These are phyloP conservation scores for Aspergillus ochraceoroseus DNA, from an alignment of 2,329 filamentous ascomycete species.

Conservation along the genomic window DNA sequence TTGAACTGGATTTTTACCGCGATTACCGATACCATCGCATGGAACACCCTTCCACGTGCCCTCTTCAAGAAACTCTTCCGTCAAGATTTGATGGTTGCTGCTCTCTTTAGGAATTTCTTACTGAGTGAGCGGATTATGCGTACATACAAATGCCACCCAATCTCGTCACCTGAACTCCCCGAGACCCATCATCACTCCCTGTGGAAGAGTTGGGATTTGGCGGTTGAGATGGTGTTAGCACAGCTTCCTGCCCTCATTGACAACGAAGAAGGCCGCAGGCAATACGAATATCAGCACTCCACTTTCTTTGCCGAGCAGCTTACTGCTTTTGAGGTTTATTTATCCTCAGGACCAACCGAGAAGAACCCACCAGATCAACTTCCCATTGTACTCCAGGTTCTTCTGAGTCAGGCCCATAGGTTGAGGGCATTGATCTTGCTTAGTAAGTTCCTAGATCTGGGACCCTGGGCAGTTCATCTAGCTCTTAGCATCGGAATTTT, in stretches of 20 bases:
- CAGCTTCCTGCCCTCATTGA: constrained; percentile 81
- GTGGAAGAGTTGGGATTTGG: constrained; percentile 97
- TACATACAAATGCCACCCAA: constrained; percentile 90
- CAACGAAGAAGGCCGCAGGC: constrained; percentile 65
- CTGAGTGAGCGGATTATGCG: constrained; percentile 94
- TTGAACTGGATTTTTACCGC: constrained; percentile 99
- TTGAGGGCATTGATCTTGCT: constrained; percentile 85
- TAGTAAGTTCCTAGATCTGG: constrained; percentile 88
- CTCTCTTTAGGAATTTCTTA: constrained; percentile 91
- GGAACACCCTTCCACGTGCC: constrained; percentile 86
- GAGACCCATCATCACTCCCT: constrained; percentile 91
- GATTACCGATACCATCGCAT: constrained; percentile 97
- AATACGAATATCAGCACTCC: constrained; percentile 90
- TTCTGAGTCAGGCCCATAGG: constrained; percentile 91
- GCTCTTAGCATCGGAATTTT: constrained; percentile 97
- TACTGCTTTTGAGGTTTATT: constrained; percentile 93
- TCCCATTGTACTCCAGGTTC: constrained; percentile 90
- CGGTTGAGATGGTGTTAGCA: constrained; percentile 87
- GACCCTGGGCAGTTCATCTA: constrained; percentile 97
- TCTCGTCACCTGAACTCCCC: constrained; percentile 85
- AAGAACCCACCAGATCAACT: constrained; percentile 89
- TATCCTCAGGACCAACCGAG: constrained; percentile 74
- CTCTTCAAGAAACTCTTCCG: constrained; percentile 95
- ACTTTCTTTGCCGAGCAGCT: constrained; percentile 96
- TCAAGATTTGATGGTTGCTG: constrained; percentile 98